These are phyloP conservation scores for Agaricus bisporus DNA, from an alignment of 768 basidiomycete genomes.

Conservation along the genomic window DNA sequence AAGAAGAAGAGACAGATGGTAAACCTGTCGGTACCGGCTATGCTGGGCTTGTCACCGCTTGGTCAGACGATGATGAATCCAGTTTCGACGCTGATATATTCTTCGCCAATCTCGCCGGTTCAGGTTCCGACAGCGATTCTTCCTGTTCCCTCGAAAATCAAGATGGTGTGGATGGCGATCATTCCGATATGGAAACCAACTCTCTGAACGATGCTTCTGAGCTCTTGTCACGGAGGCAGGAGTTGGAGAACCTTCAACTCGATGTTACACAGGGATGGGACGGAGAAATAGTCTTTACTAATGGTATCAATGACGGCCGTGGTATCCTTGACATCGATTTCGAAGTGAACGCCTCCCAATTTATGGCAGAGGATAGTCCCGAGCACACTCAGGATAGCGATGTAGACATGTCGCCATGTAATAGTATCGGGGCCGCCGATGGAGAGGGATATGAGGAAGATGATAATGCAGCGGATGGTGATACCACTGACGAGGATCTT, in stretches of 20 bases:
- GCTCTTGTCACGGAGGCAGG: slow-evolving; percentile 24
- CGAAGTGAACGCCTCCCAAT: slow-evolving; percentile 52
- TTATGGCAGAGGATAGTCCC: slow-evolving; percentile 41
- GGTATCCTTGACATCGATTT: slow-evolving; percentile 67
- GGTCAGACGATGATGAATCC: slow-evolving; percentile 77
- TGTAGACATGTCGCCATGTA: slow-evolving; percentile 28
- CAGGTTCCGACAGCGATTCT: slow-evolving; percentile 14
- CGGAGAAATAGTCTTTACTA: slow-evolving; percentile 69
- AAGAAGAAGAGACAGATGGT: slow-evolving; percentile 31
- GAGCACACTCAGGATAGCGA: slow-evolving; percentile 46
- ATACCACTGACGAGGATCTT: slow-evolving; percentile 81
- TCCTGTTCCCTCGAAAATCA: slow-evolving; percentile 9
- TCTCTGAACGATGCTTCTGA: slow-evolving; percentile 23
- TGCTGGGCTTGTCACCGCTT: slow-evolving; percentile 65
- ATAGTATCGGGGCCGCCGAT: slow-evolving; percentile 31
- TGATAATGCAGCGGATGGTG: slow-evolving; percentile 52
- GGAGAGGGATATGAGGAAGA: slow-evolving; percentile 44
- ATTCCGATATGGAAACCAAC: slow-evolving; percentile 27
- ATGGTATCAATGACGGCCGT: slow-evolving; percentile 49
- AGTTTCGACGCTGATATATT: slow-evolving; percentile 81
- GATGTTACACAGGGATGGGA: slow-evolving; percentile 72
- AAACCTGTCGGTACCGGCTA: slow-evolving; percentile 27
- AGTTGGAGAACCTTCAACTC: slow-evolving; percentile 41
- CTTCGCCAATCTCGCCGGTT: slow-evolving; percentile 57
- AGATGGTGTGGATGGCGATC: slow-evolving; percentile 40